Base-by-base conservation (phyloP, 805 yeast species). In the Zygosaccharomyces kombuchaensis region DNA sequence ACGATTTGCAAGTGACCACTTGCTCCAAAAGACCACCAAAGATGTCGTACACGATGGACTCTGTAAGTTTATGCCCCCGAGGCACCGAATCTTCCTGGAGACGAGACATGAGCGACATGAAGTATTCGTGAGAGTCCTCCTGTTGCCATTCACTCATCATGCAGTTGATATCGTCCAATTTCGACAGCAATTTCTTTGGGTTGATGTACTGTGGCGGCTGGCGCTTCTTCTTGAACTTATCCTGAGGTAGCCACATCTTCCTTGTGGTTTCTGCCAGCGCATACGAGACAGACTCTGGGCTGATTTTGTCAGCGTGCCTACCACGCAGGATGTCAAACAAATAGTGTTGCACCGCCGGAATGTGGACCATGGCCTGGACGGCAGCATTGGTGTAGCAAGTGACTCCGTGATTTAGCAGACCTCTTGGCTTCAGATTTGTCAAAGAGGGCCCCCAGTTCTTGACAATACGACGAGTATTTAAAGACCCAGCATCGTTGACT, bases 141-240 rank as follows among this genome's bases (percentile, higher is more conserved):
- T 93, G 99, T 66, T 88, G 90, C 96, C 96, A 90, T 63, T 83
- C 93, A 36, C 89, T 81, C 96, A 90, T 88, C 96, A 87, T 87
- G 63, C 96, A 87, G 66, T 89, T 89, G 57, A 91, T 87, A 57
- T 87, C 96, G 40, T 77, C 86, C 46, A 87, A 70, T 53, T 88
- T 74, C 42, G 74, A 73, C 47, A 87, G 82, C 56, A 89, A 72
- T 58, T 77, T 79, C 55, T 80, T 80, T 8, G 96, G 98, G 66
- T 85, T 85, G 44, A 88, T 72, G 57, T 76, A 80, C 42, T 69
- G 62, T 17, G 27, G 43, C 13, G 41, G 26, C 13, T 25, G 31
- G 30, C 53, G 53, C 23, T 57, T 59, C 35, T 53, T 56, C 46
- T 66, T 60, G 39, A 65, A 50, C 46, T 64, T 63, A 38, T 69